Evolutionary conservation across 2,329 filamentous ascomycete species (phyloP).

Genomic region (Chaetomiaceae sp.): DNA sequence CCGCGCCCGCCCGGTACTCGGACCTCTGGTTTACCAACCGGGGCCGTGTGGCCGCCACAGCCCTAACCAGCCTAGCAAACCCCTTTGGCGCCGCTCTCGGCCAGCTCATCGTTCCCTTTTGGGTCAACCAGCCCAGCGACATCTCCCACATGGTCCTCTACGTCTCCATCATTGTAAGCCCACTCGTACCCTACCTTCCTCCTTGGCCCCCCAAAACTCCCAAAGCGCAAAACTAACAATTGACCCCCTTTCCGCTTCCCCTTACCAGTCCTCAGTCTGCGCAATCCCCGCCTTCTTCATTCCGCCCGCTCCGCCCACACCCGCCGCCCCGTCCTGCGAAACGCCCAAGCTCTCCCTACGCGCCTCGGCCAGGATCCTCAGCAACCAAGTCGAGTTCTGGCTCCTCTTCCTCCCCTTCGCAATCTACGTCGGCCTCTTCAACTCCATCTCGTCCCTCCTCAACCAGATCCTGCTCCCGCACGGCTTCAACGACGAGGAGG

Average conservation of each 20-base stretch:
- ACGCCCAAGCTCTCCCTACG: slow-evolving; percentile 51
- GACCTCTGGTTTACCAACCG: slow-evolving; percentile 89
- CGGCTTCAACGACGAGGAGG: slow-evolving; percentile 75
- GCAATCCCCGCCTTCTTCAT: slow-evolving; percentile 77
- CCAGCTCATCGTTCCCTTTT: slow-evolving; percentile 79
- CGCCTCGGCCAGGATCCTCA: slow-evolving; percentile 51
- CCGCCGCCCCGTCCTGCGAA: slow-evolving; percentile 63
- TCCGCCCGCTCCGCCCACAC: slow-evolving; percentile 70
- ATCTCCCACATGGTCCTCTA: slow-evolving; percentile 82
- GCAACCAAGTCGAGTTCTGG: slow-evolving; percentile 67
- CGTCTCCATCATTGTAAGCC: slow-evolving; percentile 74
- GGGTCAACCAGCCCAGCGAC: slow-evolving; percentile 58
- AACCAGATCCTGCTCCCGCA: slow-evolving; percentile 89
- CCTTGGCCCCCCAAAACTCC: too few relatives aligned
- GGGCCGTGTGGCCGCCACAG: slow-evolving; percentile 83
- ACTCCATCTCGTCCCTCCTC: slow-evolving; percentile 79
- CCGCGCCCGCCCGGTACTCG: slow-evolving; percentile 84
- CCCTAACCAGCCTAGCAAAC: slow-evolving; percentile 78
- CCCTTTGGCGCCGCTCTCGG: slow-evolving; percentile 85
- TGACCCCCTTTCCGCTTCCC: background rate
- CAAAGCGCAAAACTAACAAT: too few relatives aligned
- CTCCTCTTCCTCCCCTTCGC: slow-evolving; percentile 76
- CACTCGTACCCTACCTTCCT: too few relatives aligned
- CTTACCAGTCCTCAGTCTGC: slow-evolving; percentile 53
- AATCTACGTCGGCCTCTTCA: slow-evolving; percentile 89